Base-by-base conservation (phyloP, 2,329 filamentous ascomycete genomes). In the Chalara sp. region DNA sequence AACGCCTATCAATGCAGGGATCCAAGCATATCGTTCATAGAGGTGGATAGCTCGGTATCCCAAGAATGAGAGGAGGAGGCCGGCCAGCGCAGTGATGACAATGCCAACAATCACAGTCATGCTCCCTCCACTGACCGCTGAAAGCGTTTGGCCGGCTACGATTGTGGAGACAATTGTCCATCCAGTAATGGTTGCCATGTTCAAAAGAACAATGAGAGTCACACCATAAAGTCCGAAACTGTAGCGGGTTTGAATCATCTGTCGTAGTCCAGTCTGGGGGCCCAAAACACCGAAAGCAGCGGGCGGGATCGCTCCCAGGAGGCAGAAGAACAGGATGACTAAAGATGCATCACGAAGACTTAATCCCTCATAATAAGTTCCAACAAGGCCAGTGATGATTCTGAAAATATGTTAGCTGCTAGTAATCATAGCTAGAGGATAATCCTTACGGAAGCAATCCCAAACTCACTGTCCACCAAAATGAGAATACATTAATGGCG, bases 181-280 rank as follows among this genome's bases (percentile, higher is more conserved):
- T 46, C 53, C 53, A 56, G 57, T 49, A 29, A 47, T 35, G 12
- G 32, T n/a, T 21, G 13, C 21, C 21, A 48, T 35, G 11, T 31
- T 32, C n/a, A 37, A 21, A 39, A 21, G 10, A 5, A 13, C 8
- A n/a, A 47, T 37, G 13, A 21, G 12, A 13, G 7, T 47, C 11
- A 29, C 5, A 21, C 5, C 21, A 56, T 67, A 48, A 66, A 78
- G 31, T 70, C 79, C 80, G 61, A 83, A 86, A 40, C 76, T 78
- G 63, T 78, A 85, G 28, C 82, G 72, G 4, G 82, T 81, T 57
- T 82, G 79, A 6, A 85, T 75, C 73, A 85, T 81, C 64, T 84
- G 81, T 12, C 81, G 73, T 73, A 85, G 76, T 41, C 81, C 82
- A 7, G 80, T 83, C 64, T 76, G 77, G 4, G 81, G 78, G 0